phyloP scores from a whole-genome alignment of 768 basidiomycete species.

The Mycena rosella region DNA sequence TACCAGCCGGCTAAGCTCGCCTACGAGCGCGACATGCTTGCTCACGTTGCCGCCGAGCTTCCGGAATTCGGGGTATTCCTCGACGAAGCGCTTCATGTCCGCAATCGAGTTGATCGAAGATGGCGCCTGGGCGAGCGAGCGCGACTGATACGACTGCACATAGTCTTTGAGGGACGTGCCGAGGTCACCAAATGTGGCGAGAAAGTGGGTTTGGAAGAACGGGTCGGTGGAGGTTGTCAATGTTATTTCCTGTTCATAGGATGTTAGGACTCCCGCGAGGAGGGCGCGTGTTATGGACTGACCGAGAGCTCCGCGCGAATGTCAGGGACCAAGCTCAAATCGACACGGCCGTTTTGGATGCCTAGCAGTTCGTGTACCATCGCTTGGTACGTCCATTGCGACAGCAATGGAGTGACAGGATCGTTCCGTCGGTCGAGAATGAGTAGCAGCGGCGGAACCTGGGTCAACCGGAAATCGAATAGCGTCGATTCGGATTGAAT shows the following conservation, averaged over 20 bases:
- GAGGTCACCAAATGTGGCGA: slow-evolving; percentile 96
- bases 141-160: slow-evolving; percentile 92
- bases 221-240: slow-evolving; percentile 92
- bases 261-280: slow-evolving; percentile 11
- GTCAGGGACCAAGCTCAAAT: slow-evolving; percentile 86
- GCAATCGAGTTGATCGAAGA: slow-evolving; percentile 91
- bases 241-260: slow-evolving; percentile 82
- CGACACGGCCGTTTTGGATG: slow-evolving; percentile 94
- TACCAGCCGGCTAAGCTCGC: slow-evolving; percentile 93
- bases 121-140: slow-evolving; percentile 80
- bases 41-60: slow-evolving; percentile 98
- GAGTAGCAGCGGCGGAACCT: slow-evolving; percentile 89
- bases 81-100: slow-evolving; percentile 98
- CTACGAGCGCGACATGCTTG: slow-evolving; percentile 97
- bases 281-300: slow-evolving; percentile 40
- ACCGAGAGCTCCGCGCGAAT: slow-evolving; percentile 89
- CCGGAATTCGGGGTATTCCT: slow-evolving; percentile 97
- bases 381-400: slow-evolving; percentile 99
- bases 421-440: slow-evolving; percentile 97
- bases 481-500: slow-evolving; percentile 85
- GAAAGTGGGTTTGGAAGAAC: slow-evolving; percentile 92
- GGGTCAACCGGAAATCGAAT: slow-evolving; percentile 93
- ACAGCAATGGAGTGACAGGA: slow-evolving; percentile 94
- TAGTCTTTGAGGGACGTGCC: slow-evolving; percentile 93
- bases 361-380: slow-evolving; percentile 98